These are phyloP conservation scores for Chaetomiaceae sp. DNA, from an alignment of 2,329 filamentous ascomycete species.

Conservation along the genomic window DNA sequence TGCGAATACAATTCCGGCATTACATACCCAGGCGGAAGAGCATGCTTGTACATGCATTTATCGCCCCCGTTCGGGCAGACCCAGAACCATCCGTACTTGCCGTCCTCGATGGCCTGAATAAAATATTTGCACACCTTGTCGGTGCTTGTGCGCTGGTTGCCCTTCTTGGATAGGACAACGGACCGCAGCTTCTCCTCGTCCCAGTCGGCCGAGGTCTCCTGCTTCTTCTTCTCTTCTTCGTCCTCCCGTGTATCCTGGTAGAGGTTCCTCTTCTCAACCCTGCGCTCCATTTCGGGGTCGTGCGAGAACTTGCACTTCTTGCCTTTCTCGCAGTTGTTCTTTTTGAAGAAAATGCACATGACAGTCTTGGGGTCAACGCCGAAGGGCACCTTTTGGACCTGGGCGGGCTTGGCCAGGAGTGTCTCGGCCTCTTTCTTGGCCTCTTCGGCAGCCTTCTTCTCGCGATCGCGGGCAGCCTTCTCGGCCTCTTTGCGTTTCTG, in stretches of 20 bases:
- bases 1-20: neutral
- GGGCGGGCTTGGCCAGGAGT: slow-evolving; percentile 84
- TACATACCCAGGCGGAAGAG: slow-evolving; percentile 84
- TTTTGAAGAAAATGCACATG: slow-evolving; percentile 94
- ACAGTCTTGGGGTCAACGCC: slow-evolving; percentile 98
- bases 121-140: slow-evolving; percentile 99
- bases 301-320: slow-evolving; percentile 98
- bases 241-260: slow-evolving; percentile 78
- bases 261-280: slow-evolving; percentile 85
- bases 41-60: slow-evolving; percentile 98
- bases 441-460: slow-evolving; percentile 85
- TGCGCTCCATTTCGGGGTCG: slow-evolving; percentile 82
- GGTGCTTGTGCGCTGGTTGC: slow-evolving; percentile 89
- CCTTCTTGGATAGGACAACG: slow-evolving; percentile 93
- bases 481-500: slow-evolving; percentile 75
- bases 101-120: slow-evolving; percentile 93
- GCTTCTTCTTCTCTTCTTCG: slow-evolving; percentile 75
- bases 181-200: slow-evolving; percentile 92
- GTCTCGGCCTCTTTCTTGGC: slow-evolving; percentile 76
- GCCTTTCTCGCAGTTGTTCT: slow-evolving; percentile 95
- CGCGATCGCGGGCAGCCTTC: slow-evolving; percentile 66
- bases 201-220: slow-evolving; percentile 93
- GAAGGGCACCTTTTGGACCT: slow-evolving; percentile 96
- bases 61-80: slow-evolving; percentile 92
- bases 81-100: slow-evolving; percentile 99